Percentiles rank a stretch among this genome's conserved stretches.
These are phyloP conservation scores for Fusarium lateritium DNA, from an alignment of 2,329 filamentous ascomycete species.

Conservation along the genomic window DNA sequence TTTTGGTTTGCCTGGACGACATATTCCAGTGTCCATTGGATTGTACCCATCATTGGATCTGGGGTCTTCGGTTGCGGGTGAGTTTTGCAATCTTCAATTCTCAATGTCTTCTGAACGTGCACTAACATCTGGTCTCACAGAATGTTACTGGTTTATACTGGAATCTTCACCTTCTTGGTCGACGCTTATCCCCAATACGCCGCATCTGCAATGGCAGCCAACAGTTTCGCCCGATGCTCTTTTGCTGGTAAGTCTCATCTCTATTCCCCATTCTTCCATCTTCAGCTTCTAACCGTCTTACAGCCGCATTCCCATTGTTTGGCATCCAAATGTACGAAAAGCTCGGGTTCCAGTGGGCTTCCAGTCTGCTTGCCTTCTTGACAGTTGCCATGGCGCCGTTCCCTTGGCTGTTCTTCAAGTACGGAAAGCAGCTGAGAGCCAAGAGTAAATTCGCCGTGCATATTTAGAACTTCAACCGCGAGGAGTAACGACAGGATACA, in stretches of 20 bases:
- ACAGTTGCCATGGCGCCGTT: slow-evolving; percentile 41
- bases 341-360: slow-evolving; percentile 40
- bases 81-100: not conserved
- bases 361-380: slow-evolving; percentile 38
- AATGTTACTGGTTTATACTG: slow-evolving; percentile 27
- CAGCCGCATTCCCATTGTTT: slow-evolving; percentile 36
- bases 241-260: slow-evolving; percentile 28
- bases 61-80: slow-evolving; percentile 41
- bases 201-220: slow-evolving; percentile 42
- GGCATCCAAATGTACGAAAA: slow-evolving; percentile 41
- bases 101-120: rapidly evolving
- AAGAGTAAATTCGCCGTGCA: slow-evolving; percentile 38
- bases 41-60: slow-evolving; percentile 35
- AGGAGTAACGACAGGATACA: rapidly evolving
- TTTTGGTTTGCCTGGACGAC: slow-evolving; percentile 44
- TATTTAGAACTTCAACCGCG: not conserved
- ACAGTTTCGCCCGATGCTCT: slow-evolving; percentile 39
- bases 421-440: slow-evolving; percentile 32
- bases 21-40: slow-evolving; percentile 29
- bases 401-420: slow-evolving; percentile 41
- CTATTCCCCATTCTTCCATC: rapidly evolving
- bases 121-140: not conserved
- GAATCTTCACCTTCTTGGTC: slow-evolving; percentile 42
- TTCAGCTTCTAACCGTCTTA: rapidly evolving
- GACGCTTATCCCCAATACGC: slow-evolving; percentile 42